phyloP scores from a whole-genome alignment of 2,329 filamentous ascomycete species.

The Aspergillus intermedius region DNA sequence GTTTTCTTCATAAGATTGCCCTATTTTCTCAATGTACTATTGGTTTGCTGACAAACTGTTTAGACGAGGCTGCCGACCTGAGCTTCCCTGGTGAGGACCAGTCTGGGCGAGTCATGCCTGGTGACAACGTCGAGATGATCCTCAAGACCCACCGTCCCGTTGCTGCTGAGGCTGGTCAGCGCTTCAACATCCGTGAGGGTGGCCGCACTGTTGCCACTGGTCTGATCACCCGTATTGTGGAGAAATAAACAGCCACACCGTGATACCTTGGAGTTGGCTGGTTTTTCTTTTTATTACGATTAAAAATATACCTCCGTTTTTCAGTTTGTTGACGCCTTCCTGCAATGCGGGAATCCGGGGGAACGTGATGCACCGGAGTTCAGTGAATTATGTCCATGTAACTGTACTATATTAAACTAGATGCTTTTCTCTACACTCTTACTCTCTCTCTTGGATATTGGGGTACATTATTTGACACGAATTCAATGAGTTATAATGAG shows the following conservation, averaged over 20 bases:
- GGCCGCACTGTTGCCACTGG: slow-evolving; percentile 82
- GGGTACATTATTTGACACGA: slow-evolving; percentile 14
- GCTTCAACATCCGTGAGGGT: slow-evolving; percentile 98
- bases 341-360: slow-evolving; percentile 30
- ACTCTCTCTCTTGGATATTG: slow-evolving; percentile 13
- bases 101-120: slow-evolving; percentile 87
- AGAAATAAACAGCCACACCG: slow-evolving; percentile 29
- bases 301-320: slow-evolving; percentile 17
- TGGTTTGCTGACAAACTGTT: neutral
- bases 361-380: slow-evolving; percentile 25
- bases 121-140: slow-evolving; percentile 98
- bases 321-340: slow-evolving; percentile 23
- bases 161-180: slow-evolving; percentile 83
- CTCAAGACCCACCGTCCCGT: slow-evolving; percentile 78
- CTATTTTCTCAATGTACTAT: neutral
- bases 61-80: slow-evolving; percentile 65
- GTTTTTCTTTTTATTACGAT: slow-evolving; percentile 25
- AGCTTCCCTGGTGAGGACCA: slow-evolving; percentile 78
- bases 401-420: slow-evolving; percentile 27
- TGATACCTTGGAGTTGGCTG: slow-evolving; percentile 13
- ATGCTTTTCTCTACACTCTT: slow-evolving; percentile 19
- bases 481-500: slow-evolving; percentile 9
- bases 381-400: slow-evolving; percentile 29
- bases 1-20: slow-evolving; percentile 22
- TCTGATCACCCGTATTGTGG: slow-evolving; percentile 66